phyloP scores from a whole-genome alignment of 805 yeast genomes.

The Metschnikowia borealis region DNA sequence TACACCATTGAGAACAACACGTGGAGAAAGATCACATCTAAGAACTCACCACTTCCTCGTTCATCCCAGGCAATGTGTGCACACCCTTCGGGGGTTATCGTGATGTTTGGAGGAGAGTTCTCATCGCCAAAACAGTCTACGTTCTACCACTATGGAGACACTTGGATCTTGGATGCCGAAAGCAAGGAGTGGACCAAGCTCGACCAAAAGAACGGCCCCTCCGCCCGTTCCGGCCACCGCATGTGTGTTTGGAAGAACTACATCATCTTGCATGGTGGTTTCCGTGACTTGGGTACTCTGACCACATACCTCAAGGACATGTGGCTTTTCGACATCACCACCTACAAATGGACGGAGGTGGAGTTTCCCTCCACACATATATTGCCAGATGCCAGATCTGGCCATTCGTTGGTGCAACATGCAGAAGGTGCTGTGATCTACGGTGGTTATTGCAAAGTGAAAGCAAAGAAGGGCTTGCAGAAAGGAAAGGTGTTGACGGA shows the following conservation, averaged over 20 bases:
- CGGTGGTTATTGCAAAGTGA: slow-evolving; percentile 94
- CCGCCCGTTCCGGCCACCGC: slow-evolving; percentile 89
- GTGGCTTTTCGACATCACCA: slow-evolving; percentile 90
- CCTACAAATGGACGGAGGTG: slow-evolving; percentile 86
- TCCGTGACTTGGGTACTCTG: slow-evolving; percentile 79
- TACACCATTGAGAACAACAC: slow-evolving; percentile 71
- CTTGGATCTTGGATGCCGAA: slow-evolving; percentile 86
- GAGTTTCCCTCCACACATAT: slow-evolving; percentile 80
- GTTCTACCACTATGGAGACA: slow-evolving; percentile 93
- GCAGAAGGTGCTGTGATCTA: slow-evolving; percentile 80
- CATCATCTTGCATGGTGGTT: slow-evolving; percentile 84
- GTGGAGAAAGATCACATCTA: slow-evolving; percentile 78
- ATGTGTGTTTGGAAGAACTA: slow-evolving; percentile 90
- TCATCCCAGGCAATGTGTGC: slow-evolving; percentile 92
- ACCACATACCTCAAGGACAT: slow-evolving; percentile 81
- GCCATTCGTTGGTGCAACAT: slow-evolving; percentile 79
- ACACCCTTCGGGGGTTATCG: slow-evolving; percentile 82
- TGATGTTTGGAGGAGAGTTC: slow-evolving; percentile 95
- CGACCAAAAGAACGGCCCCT: slow-evolving; percentile 71
- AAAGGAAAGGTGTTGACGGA: slow-evolving; percentile 88
- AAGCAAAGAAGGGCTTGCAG: slow-evolving; percentile 81
- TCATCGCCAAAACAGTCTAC: slow-evolving; percentile 94
- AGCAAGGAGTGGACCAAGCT: slow-evolving; percentile 88
- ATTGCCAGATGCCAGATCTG: slow-evolving; percentile 88
- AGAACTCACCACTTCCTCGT: slow-evolving; percentile 87